Percentiles rank a stretch among this genome's conserved stretches.
Conservation (phyloP, 805 yeast species). For the Candida maltosa region DNA sequence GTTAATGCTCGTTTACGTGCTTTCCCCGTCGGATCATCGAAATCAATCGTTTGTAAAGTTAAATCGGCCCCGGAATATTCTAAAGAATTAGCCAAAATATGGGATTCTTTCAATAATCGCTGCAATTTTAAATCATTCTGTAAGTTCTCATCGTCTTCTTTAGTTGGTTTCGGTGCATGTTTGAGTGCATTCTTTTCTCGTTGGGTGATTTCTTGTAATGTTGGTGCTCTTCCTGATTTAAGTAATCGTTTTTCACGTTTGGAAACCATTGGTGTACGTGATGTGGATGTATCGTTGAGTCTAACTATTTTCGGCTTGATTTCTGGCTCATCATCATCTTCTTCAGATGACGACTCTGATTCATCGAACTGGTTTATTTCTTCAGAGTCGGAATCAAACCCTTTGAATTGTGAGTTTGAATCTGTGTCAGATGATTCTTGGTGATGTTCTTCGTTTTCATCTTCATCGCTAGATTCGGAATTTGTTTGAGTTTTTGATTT, state of each 20-base stretch:
- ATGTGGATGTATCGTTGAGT: slow-evolving; percentile 26
- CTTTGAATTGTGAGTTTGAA: slow-evolving; percentile 11
- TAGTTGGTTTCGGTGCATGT: slow-evolving; percentile 31
- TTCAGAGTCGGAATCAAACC: slow-evolving; percentile 14
- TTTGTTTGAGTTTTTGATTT: slow-evolving; percentile 19
- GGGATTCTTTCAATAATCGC: slow-evolving; percentile 68
- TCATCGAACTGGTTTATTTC: slow-evolving; percentile 13
- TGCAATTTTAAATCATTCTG: slow-evolving; percentile 73
- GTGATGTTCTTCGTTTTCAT: slow-evolving; percentile 15
- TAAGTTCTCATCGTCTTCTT: slow-evolving; percentile 49
- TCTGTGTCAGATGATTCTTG: too few relatives aligned
- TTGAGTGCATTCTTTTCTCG: slow-evolving; percentile 25
- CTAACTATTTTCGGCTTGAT: slow-evolving; percentile 46
- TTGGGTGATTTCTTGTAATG: slow-evolving; percentile 30
- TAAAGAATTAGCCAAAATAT: slow-evolving; percentile 46
- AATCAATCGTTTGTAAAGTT: slow-evolving; percentile 59
- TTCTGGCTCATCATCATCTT: slow-evolving; percentile 11
- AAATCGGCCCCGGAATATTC: slow-evolving; percentile 65
- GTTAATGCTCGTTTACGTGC: slow-evolving; percentile 64
- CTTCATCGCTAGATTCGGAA: slow-evolving; percentile 20
- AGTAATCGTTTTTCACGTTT: slow-evolving; percentile 51
- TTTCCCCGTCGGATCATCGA: slow-evolving; percentile 63
- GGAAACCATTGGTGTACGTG: slow-evolving; percentile 23
- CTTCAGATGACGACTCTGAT: slow-evolving; percentile 4
- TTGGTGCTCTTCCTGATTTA: slow-evolving; percentile 60